Conservation (phyloP, 352 stramenopile genomes). For the Phytophthora crassamura region DNA sequence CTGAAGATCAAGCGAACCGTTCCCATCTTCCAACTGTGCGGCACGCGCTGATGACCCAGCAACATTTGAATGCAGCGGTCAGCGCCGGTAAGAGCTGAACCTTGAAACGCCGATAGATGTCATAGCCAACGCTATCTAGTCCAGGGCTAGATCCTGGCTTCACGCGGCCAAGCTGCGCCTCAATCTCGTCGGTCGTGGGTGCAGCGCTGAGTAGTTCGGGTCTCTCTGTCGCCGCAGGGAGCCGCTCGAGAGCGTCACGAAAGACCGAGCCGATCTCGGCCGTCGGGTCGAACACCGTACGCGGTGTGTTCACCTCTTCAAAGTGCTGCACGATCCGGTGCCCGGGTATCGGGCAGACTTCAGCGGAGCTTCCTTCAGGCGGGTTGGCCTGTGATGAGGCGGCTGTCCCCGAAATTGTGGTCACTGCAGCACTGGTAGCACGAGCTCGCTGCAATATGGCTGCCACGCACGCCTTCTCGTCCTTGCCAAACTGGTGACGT, state of each 20-base stretch:
- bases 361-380: too few species aligned
- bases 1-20: slow-evolving; percentile 30
- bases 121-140: slow-evolving; percentile 31
- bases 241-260: not conserved
- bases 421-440: too few species aligned
- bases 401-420: too few species aligned
- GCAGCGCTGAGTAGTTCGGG: not conserved
- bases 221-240: not conserved
- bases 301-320: not conserved
- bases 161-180: slow-evolving; percentile 23
- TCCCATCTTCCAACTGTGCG: slow-evolving; percentile 30
- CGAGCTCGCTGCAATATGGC: too few species aligned
- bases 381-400: too few species aligned
- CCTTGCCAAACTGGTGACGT: not conserved
- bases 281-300: not conserved
- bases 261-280: not conserved
- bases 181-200: slow-evolving; percentile 23
- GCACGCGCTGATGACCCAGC: slow-evolving; percentile 26
- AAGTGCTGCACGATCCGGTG: slow-evolving; percentile 2
- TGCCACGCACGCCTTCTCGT: slow-evolving; percentile 11
- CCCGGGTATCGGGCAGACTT: too few species aligned
- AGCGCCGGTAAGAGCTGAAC: slow-evolving; percentile 19
- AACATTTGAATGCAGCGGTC: slow-evolving; percentile 10
- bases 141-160: slow-evolving; percentile 8
- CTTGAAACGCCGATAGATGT: slow-evolving; percentile 23